A percentile compares a stretch with the other conserved stretches of the same genome.
Evolutionary conservation across 352 stramenopile species (phyloP).

Genomic region (Phytophthora palmivora): DNA sequence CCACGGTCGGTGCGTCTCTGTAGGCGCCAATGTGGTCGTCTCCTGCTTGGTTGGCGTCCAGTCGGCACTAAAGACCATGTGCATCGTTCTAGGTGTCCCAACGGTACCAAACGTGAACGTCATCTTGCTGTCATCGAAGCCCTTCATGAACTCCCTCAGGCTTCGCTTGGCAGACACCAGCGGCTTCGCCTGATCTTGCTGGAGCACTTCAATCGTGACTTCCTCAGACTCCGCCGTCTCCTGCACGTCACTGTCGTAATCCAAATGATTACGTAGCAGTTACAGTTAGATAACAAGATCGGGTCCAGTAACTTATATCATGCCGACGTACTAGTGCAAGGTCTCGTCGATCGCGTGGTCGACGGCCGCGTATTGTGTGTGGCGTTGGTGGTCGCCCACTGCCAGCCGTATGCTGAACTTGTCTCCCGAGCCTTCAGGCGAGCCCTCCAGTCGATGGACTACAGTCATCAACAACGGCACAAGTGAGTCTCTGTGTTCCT

Average conservation of each 20-base stretch:
- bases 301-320: neutral
- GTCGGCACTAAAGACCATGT: slow-evolving; percentile 31
- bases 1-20: slow-evolving; percentile 60
- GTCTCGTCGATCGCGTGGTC: slow-evolving; percentile 43
- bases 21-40: slow-evolving; percentile 8
- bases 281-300: slow-evolving; percentile 22
- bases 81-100: slow-evolving; percentile 24
- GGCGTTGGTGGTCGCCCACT: slow-evolving; percentile 32
- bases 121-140: slow-evolving; percentile 34
- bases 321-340: slow-evolving; percentile 51
- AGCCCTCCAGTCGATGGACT: slow-evolving; percentile 44
- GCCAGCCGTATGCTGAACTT: slow-evolving; percentile 36
- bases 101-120: slow-evolving; percentile 44
- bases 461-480: slow-evolving; percentile 8
- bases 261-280: slow-evolving; percentile 19
- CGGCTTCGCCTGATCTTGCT: slow-evolving; percentile 47
- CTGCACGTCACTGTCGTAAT: slow-evolving; percentile 46
- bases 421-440: neutral
- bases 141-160: slow-evolving; percentile 42
- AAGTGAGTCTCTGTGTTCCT: neutral
- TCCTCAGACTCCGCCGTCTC: slow-evolving; percentile 30
- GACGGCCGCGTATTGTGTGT: slow-evolving; percentile 31
- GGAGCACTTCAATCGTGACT: slow-evolving; percentile 56
- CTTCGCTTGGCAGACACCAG: slow-evolving; percentile 39
- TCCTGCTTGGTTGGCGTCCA: slow-evolving; percentile 22